Percentiles rank a stretch among this genome's conserved stretches.
phyloP scores from a whole-genome alignment of 805 yeast species.

The Candida bentonensis region DNA sequence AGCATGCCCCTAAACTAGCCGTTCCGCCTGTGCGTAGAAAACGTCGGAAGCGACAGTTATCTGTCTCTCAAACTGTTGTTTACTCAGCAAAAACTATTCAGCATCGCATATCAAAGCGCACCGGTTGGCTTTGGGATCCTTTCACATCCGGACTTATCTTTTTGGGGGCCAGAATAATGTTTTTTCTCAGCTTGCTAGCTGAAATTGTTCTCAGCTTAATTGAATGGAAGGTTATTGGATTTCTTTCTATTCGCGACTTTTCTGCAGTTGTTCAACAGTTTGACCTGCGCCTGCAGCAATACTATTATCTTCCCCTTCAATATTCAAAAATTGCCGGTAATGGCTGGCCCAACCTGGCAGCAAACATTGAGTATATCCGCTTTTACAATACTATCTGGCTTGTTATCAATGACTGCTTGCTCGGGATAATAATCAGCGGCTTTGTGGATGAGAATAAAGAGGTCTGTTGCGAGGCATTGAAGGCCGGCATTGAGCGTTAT shows the following conservation, averaged over 20 bases:
- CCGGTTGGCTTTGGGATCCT: constrained; percentile 3
- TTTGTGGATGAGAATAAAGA: constrained; percentile 28
- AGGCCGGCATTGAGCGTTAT: constrained; percentile 24
- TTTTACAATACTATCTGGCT: constrained; percentile 85
- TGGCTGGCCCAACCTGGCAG: constrained; percentile 26
- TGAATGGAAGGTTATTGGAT: constrained; percentile 15
- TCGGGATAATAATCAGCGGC: constrained; percentile 52
- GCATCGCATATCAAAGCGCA: constrained; percentile 4
- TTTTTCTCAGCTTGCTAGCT: constrained; percentile 16
- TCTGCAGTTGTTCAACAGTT: constrained; percentile 66
- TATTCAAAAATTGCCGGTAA: constrained; percentile 33
- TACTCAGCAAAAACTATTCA: constrained; percentile 9
- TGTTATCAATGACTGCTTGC: constrained; percentile 61
- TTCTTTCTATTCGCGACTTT: constrained; percentile 16
- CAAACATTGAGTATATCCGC: constrained; percentile 36
- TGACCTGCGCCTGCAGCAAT: constrained; percentile 61
- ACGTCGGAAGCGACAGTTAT: constrained; percentile 1
- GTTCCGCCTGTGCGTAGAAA: neutral
- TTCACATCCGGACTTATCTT: constrained; percentile 7
- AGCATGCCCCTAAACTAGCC: neutral
- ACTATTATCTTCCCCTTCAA: constrained; percentile 69
- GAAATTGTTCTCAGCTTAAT: constrained; percentile 19
- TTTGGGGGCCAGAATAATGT: constrained; percentile 6
- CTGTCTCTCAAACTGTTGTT: constrained; percentile 4
- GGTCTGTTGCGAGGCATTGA: constrained; percentile 12